Percentiles rank a stretch among this genome's conserved stretches.
Conservation (phyloP, 352 stramenopile species). For the Phytophthora idaei region DNA sequence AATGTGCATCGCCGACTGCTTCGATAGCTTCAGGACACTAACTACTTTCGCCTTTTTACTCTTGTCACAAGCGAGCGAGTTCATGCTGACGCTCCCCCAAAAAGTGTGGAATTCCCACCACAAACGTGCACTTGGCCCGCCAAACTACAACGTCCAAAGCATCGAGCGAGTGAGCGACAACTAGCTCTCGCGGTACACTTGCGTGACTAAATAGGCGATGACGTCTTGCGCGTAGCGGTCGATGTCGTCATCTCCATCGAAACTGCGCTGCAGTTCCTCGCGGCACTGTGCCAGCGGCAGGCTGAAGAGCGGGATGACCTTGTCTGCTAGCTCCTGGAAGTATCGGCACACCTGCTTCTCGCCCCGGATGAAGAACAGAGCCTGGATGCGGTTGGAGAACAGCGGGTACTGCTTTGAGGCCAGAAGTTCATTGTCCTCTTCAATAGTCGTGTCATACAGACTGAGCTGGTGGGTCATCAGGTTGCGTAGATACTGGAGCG, state of each 20-base stretch:
- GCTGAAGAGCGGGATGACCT: conserved; percentile 83
- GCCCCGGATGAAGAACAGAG: conserved; percentile 88
- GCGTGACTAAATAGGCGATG: conserved; percentile 88
- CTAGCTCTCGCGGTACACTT: conserved; percentile 83
- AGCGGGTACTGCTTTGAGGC: conserved; percentile 78
- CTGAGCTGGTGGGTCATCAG: conserved; percentile 85
- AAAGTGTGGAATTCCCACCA: conserved; percentile 22
- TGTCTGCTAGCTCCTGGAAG: conserved; percentile 83
- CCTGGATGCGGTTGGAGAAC: conserved; percentile 90
- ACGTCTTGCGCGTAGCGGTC: conserved; percentile 89
- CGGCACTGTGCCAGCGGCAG: conserved; percentile 71
- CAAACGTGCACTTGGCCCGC: conserved; percentile 17
- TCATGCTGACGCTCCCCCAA: conserved; percentile 21
- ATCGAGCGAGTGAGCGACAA: conserved; percentile 24
- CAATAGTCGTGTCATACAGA: conserved; percentile 86
- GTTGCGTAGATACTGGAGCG: conserved; percentile 69
- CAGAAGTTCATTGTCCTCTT: conserved; percentile 86
- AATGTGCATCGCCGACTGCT: conserved; percentile 39
- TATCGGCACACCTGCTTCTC: conserved; percentile 90
- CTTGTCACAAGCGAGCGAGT: conserved; percentile 16
- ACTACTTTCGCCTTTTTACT: conserved; percentile 20
- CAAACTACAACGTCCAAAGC: conserved; percentile 30
- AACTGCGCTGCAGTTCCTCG: conserved; percentile 72
- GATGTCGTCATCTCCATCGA: conserved; percentile 81
- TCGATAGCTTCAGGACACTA: conserved; percentile 28